Conservation (phyloP, 176 grass and related monocot genomes). For the Avena insularis region DNA sequence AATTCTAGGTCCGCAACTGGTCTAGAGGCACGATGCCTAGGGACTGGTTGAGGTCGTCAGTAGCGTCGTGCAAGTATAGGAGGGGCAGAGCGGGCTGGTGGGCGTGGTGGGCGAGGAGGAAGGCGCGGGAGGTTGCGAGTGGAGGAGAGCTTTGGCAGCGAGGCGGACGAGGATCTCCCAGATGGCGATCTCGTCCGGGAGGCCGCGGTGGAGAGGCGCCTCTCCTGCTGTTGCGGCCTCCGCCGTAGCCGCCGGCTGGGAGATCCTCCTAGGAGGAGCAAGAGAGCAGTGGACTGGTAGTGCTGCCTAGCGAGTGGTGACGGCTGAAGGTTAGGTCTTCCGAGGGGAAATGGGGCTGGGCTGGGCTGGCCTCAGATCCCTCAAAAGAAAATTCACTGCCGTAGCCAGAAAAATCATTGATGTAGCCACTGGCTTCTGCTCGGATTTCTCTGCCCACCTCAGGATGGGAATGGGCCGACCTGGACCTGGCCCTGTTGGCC, state of each 20-base stretch:
- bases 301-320: too few species aligned
- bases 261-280: background rate
- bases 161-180: slow-evolving; percentile 1
- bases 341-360: too few species aligned
- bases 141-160: background rate
- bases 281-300: too few species aligned
- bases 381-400: too few species aligned
- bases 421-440: too few species aligned
- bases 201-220: background rate
- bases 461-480: too few species aligned
- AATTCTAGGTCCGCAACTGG: too few species aligned
- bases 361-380: too few species aligned
- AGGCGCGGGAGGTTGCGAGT: background rate
- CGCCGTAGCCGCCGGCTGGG: background rate
- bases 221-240: background rate
- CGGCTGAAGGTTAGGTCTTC: background rate
- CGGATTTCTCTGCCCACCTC: too few species aligned
- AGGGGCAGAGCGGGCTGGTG: background rate
- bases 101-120: background rate
- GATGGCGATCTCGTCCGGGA: background rate
- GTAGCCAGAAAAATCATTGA: too few species aligned
- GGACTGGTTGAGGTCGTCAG: background rate
- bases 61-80: background rate
- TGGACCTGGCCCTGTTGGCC: too few species aligned
- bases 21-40: background rate